Evolutionary conservation across 1,139 yeast genomes (phyloP), one percentile per base, ranked within the genome.

Genomic region (Geotrichum bryndzae): DNA sequence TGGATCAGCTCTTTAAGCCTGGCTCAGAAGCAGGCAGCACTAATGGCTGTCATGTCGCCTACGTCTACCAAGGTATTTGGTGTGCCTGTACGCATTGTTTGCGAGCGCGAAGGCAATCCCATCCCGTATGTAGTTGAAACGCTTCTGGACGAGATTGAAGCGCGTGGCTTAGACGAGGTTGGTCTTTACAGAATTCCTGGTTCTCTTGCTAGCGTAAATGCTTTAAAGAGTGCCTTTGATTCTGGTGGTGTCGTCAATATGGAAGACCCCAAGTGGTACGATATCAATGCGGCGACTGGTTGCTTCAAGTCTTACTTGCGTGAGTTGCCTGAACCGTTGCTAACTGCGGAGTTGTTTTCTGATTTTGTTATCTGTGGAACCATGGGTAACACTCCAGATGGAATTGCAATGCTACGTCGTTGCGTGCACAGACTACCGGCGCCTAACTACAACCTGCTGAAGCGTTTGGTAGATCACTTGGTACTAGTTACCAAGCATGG

Each of bases 101-200:
- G 97, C 72, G 82, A 79, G 61, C 80, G 97, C 59, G 96, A 90
- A 67, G 78, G 82, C 15, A 75, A 84, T 0, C 64, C 75, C 2
- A 78, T 85, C 38, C 99, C 99, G 0, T 76, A 73, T 18, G 84
- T 92, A 51, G 84, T 91, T 63, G 83, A 81, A 45, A 79, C 80
- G 60, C 76, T 94, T 38, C 80, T 91, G 67, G 79, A 79, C 55
- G 96, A 87, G 68, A 86, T 94, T 66, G 98, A 94, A 72, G 75
- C 79, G 35, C 84, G 92, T 61, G 97, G 98, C 0, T 74, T 94
- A 48, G 90, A 89, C 66, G 98, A 92, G 72, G 90, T 90, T 64
- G 99, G 99, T 27, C 79, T 94, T 25, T 94, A 94, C 73, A 85
- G 99, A 73, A 89, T 92, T 65, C 90, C 96, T 64, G 95, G 97